Conservation (phyloP, 2,329 filamentous ascomycete species). For the Fusarium concolor region DNA sequence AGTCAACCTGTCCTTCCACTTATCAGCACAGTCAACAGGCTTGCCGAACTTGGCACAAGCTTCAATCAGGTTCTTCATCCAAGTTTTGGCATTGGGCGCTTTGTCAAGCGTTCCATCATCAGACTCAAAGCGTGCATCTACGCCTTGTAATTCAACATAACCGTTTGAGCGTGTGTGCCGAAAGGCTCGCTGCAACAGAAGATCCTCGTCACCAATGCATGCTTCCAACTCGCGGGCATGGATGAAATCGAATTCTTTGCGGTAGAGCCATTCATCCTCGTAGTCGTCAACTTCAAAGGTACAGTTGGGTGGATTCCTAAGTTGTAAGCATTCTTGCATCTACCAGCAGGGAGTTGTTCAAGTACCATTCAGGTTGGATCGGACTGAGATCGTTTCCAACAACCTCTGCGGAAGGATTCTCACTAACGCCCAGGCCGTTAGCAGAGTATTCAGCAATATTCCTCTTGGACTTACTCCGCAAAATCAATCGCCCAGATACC, state of each 20-base stretch:
- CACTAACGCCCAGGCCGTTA: background rate
- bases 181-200: background rate
- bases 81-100: slow-evolving; percentile 7
- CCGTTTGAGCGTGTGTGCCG: background rate
- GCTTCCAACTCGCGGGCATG: slow-evolving; percentile 26
- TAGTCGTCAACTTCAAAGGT: slow-evolving; percentile 27
- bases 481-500: slow-evolving; percentile 35
- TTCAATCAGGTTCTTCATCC: slow-evolving; percentile 8
- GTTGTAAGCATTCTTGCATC: accelerated
- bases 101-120: slow-evolving; percentile 18
- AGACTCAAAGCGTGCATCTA: background rate
- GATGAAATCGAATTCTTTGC: slow-evolving; percentile 15
- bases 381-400: slow-evolving; percentile 31
- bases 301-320: slow-evolving; percentile 25
- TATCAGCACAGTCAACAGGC: background rate
- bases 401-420: slow-evolving; percentile 22
- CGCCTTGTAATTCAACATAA: slow-evolving; percentile 19
- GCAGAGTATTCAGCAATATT: no score
- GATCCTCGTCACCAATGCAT: slow-evolving; percentile 5
- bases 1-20: slow-evolving; percentile 11
- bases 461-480: slow-evolving; percentile 17
- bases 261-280: slow-evolving; percentile 28
- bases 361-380: slow-evolving; percentile 28
- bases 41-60: slow-evolving; percentile 27
- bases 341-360: accelerated